These are phyloP conservation scores for Lantana camara DNA, from an alignment of 257 asterid species.

Conservation along the genomic window DNA sequence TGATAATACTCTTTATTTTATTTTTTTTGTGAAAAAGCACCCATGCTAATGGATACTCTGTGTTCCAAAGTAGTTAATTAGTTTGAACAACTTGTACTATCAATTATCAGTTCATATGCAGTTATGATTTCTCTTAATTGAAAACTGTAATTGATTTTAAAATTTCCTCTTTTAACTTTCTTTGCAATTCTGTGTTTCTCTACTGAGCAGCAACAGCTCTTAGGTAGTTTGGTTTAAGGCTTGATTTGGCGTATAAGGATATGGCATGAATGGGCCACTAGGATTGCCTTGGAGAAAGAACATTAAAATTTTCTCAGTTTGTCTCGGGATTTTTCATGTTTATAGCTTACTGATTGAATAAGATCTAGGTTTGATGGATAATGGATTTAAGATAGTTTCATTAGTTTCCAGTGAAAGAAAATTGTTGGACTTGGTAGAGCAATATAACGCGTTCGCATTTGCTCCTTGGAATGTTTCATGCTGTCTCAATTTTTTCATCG, in stretches of 20 bases:
- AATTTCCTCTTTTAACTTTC: not conserved
- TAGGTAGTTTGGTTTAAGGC: constrained; percentile 5
- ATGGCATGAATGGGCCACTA: not conserved
- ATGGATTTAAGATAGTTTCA: too few relatives aligned
- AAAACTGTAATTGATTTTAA: not conserved
- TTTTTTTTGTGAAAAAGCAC: constrained; percentile 1
- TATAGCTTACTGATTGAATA: constrained; percentile 12
- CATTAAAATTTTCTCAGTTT: constrained; percentile 1
- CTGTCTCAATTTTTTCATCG: not conserved
- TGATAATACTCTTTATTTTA: constrained; percentile 8
- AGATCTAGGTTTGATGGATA: not conserved
- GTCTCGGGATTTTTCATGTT: constrained; percentile 9
- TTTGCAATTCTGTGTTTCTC: not conserved
- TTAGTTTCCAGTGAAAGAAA: constrained; percentile 10
- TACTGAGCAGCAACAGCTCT: constrained; percentile 2
- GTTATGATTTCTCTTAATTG: not conserved
- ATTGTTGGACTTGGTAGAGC: not conserved
- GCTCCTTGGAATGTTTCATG: not conserved
- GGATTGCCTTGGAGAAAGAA: not conserved
- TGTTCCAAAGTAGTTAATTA: constrained; percentile 1
- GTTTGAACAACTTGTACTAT: constrained; percentile 3
- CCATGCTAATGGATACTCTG: constrained; percentile 8
- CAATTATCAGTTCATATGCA: not conserved
- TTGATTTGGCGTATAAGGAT: not conserved
- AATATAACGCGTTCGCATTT: not conserved